Percentiles rank a stretch among this genome's conserved stretches.
These are phyloP conservation scores for Prunus padus DNA, from an alignment of 306 rosid genomes.

Conservation along the genomic window DNA sequence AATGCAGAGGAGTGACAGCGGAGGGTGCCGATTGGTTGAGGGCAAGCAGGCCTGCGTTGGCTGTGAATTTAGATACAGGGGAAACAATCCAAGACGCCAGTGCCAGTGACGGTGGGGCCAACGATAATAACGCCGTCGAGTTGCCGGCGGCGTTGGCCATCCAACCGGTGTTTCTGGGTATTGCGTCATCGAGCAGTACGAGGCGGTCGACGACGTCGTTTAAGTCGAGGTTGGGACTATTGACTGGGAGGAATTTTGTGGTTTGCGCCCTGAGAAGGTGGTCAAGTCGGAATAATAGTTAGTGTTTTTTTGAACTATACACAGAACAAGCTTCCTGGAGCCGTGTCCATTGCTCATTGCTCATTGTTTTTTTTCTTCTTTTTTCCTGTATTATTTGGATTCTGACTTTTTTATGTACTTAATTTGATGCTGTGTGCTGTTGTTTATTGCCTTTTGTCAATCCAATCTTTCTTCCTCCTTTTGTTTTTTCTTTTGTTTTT, in stretches of 20 bases:
- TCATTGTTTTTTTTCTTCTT: conserved; percentile 5
- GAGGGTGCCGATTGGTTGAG: conserved; percentile 88
- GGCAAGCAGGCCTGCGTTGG: conserved; percentile 55
- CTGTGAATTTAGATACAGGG: conserved; percentile 79
- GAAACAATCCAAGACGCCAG: conserved; percentile 71
- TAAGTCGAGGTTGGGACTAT: conserved; percentile 76
- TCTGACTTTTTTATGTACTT: conserved; percentile 40
- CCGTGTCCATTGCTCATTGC: conserved; percentile 19
- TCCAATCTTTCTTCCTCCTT: conserved; percentile 43
- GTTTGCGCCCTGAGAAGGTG: conserved; percentile 83
- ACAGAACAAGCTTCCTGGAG: neutral
- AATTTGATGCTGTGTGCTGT: conserved; percentile 59
- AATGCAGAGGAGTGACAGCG: conserved; percentile 76
- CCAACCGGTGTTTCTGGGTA: conserved; percentile 31
- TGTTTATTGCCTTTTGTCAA: conserved; percentile 45
- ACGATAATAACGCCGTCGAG: conserved; percentile 48
- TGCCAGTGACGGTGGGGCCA: conserved; percentile 81
- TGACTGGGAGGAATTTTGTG: conserved; percentile 64
- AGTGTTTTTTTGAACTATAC: conserved; percentile 1
- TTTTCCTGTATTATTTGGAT: conserved; percentile 47
- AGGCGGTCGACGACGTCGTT: conserved; percentile 51
- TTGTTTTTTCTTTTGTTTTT: conserved; percentile 1
- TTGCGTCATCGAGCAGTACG: conserved; percentile 47
- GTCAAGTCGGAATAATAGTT: conserved; percentile 58
- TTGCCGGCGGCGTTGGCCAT: conserved; percentile 42